These are phyloP conservation scores for Sporobolus alterniflorus DNA, from an alignment of 202 grass and related monocot species.

Conservation along the genomic window DNA sequence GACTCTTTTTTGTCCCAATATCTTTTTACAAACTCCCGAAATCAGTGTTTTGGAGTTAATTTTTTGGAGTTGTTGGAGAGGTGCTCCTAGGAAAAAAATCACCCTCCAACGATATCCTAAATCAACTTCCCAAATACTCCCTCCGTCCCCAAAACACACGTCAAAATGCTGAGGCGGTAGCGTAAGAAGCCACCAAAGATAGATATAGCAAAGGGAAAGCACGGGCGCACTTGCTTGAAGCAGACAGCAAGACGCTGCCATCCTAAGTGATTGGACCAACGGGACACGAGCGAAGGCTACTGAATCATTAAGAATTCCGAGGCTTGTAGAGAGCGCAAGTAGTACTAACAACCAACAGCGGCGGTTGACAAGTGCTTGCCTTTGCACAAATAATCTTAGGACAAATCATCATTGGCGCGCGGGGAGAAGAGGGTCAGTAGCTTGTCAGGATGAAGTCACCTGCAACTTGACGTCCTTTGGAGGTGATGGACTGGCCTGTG, in stretches of 20 bases:
- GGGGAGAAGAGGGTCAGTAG: conserved; percentile 11
- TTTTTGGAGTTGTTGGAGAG: not conserved
- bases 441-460: conserved; percentile 40
- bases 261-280: conserved; percentile 32
- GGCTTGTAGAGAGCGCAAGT: not conserved
- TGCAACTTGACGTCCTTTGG: conserved; percentile 30
- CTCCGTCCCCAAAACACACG: not conserved
- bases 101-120: conserved; percentile 18
- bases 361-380: not conserved
- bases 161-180: conserved; percentile 16
- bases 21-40: too few species aligned
- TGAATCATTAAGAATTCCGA: conserved; percentile 49
- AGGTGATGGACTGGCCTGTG: conserved; percentile 22
- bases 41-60: too few species aligned
- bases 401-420: conserved; percentile 32
- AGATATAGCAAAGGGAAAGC: not conserved
- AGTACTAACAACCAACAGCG: not conserved
- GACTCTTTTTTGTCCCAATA: too few species aligned
- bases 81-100: too few species aligned
- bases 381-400: not conserved
- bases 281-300: conserved; percentile 31
- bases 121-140: not conserved
- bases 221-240: conserved; percentile 23
- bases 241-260: conserved; percentile 33
- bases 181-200: conserved; percentile 50